Conservation (phyloP, 2,329 filamentous ascomycete genomes). For the Trichophyton simii region DNA sequence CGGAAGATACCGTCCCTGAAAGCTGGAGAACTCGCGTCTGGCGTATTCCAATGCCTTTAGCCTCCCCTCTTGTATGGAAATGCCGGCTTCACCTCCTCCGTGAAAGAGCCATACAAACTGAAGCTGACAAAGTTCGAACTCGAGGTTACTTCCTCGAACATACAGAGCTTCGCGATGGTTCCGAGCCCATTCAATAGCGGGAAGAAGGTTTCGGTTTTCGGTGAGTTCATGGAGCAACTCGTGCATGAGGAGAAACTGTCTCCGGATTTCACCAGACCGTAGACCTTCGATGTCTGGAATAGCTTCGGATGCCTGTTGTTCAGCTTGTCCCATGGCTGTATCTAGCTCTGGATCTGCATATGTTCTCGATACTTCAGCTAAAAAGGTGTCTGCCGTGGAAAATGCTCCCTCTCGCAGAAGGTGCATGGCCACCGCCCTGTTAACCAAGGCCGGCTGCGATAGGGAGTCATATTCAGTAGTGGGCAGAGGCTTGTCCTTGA, state of each 20-base stretch:
- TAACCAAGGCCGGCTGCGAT: constrained; percentile 64
- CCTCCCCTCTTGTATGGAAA: constrained; percentile 16
- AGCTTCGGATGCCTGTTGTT: constrained; percentile 26
- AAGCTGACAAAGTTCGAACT: constrained; percentile 84
- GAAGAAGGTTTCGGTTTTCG: constrained; percentile 55
- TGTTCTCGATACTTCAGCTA: constrained; percentile 52
- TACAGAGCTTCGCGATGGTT: constrained; percentile 60
- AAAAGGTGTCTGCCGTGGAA: constrained; percentile 70
- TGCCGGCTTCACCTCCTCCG: constrained; percentile 33
- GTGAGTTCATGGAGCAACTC: constrained; percentile 69
- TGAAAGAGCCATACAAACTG: constrained; percentile 85
- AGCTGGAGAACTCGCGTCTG: constrained; percentile 57
- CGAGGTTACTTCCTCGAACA: constrained; percentile 74
- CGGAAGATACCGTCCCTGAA: constrained; percentile 58
- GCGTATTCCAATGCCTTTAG: constrained; percentile 62
- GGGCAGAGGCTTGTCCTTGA: constrained; percentile 55
- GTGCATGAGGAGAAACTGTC: constrained; percentile 82
- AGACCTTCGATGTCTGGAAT: constrained; percentile 44
- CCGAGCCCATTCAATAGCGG: constrained; percentile 79
- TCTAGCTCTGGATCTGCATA: constrained; percentile 27
- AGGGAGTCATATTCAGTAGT: constrained; percentile 72
- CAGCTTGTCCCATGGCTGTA: constrained; percentile 20
- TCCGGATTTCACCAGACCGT: constrained; percentile 57
- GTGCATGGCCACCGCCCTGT: constrained; percentile 93
- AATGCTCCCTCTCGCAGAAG: constrained; percentile 91